These are phyloP conservation scores for Rhodocollybia butyracea DNA, from an alignment of 768 basidiomycete genomes.

Conservation along the genomic window DNA sequence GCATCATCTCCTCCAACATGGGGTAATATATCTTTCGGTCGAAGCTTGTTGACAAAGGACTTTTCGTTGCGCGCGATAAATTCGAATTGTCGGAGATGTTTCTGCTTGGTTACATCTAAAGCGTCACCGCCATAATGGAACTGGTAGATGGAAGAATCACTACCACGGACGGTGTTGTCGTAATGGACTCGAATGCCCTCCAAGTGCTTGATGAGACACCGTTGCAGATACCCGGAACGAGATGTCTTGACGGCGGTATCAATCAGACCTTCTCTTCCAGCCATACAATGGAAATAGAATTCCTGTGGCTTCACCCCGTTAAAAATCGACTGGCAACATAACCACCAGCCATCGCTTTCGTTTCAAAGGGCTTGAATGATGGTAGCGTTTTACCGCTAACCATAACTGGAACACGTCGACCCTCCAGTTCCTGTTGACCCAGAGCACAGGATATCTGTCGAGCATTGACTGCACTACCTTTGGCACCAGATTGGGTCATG, in stretches of 20 bases:
- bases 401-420: constrained; percentile 98
- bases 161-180: constrained; percentile 95
- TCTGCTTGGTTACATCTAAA: constrained; percentile 95
- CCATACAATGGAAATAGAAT: constrained; percentile 99
- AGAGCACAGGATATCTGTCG: constrained; percentile 97
- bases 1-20: constrained; percentile 68
- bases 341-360: constrained; percentile 96
- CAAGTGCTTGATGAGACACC: constrained; percentile 97
- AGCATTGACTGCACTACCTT: constrained; percentile 96
- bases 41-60: constrained; percentile 72
- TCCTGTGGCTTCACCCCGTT: constrained; percentile 96
- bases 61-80: constrained; percentile 86
- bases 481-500: constrained; percentile 98
- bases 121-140: constrained; percentile 97
- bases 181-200: constrained; percentile 97
- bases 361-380: constrained; percentile 95
- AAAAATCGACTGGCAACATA: constrained; percentile 98
- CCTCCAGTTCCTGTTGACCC: constrained; percentile 97
- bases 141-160: constrained; percentile 90
- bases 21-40: constrained; percentile 52
- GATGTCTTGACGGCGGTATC: constrained; percentile 99
- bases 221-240: constrained; percentile 96
- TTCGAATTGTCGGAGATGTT: constrained; percentile 90
- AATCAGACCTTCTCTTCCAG: constrained; percentile 96
- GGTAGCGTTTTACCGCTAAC: constrained; percentile 98